Conservation (phyloP, 2,329 filamentous ascomycete genomes). For the Biscogniauxia marginata region DNA sequence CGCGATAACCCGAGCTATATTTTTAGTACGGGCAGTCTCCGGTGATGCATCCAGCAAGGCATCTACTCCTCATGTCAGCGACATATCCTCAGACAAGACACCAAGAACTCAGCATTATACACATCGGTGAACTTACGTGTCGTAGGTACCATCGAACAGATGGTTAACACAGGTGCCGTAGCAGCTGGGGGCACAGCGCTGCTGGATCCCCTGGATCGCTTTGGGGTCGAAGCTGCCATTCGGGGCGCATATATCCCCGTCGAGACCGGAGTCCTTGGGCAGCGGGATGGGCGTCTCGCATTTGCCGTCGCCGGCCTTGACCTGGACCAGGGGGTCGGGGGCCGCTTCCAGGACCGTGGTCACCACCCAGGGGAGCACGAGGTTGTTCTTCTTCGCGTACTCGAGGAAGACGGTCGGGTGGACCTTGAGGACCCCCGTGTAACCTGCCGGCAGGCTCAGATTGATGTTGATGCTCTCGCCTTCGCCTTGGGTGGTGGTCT, state of each 20-base stretch:
- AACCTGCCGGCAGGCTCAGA: background rate
- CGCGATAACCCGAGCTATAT: no score
- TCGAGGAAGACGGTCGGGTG: background rate
- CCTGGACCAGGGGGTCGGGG: background rate
- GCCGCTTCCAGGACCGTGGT: background rate
- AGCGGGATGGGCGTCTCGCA: background rate
- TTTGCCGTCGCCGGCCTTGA: background rate
- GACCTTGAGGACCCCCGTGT: background rate
- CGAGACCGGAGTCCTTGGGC: background rate
- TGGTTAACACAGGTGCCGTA: no score
- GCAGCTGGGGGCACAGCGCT: no score
- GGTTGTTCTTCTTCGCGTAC: background rate
- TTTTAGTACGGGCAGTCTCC: no score
- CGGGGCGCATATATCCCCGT: background rate
- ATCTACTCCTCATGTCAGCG: no score
- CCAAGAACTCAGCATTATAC: no score
- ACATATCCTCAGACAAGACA: no score
- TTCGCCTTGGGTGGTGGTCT: no score
- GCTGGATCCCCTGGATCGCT: no score
- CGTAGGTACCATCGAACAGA: no score
- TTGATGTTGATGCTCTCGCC: background rate
- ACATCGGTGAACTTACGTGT: no score
- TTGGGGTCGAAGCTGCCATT: background rate
- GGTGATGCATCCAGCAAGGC: no score
- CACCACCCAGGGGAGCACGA: background rate